phyloP scores from a whole-genome alignment of 768 basidiomycete genomes.

The Kwoniella shandongensis region DNA sequence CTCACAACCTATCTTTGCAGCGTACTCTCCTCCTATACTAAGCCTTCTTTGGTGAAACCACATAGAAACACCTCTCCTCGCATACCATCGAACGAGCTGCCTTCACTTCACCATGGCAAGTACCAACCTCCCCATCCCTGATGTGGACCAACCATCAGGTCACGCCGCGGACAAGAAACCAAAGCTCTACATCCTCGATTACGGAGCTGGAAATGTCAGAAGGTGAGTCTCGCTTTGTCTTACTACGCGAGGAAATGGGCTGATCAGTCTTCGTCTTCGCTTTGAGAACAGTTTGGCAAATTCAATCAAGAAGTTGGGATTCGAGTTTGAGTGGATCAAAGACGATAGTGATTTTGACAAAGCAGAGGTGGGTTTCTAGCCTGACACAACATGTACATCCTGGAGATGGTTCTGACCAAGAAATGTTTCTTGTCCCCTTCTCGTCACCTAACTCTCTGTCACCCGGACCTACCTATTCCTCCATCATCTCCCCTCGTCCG shows the following conservation, averaged over 20 bases:
- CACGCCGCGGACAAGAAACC: slow-evolving; percentile 27
- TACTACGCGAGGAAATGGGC: neutral
- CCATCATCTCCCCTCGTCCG: no score
- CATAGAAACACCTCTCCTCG: no score
- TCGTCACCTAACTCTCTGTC: neutral
- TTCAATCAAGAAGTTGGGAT: slow-evolving; percentile 77
- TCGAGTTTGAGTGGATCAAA: slow-evolving; percentile 85
- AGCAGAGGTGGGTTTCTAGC: slow-evolving; percentile 69
- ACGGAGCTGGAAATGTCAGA: slow-evolving; percentile 77
- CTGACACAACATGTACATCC: neutral
- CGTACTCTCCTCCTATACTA: no score
- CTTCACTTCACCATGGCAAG: no score
- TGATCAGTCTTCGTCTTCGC: neutral
- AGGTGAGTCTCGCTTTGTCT: slow-evolving; percentile 33
- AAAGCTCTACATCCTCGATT: slow-evolving; percentile 83
- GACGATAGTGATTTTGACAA: slow-evolving; percentile 75
- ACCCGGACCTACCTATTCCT: no score
- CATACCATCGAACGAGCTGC: no score
- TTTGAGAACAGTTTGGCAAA: slow-evolving; percentile 72
- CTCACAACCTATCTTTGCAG: no score
- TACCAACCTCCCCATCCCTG: slow-evolving; percentile 36
- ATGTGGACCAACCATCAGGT: slow-evolving; percentile 39
- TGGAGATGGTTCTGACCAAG: neutral
- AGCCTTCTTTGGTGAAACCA: no score
- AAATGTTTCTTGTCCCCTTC: neutral